Evolutionary conservation across 192 early-diverging fungal genomes (phyloP), one percentile per base, ranked within the genome.

Genomic region (Mortierella hygrophila): DNA sequence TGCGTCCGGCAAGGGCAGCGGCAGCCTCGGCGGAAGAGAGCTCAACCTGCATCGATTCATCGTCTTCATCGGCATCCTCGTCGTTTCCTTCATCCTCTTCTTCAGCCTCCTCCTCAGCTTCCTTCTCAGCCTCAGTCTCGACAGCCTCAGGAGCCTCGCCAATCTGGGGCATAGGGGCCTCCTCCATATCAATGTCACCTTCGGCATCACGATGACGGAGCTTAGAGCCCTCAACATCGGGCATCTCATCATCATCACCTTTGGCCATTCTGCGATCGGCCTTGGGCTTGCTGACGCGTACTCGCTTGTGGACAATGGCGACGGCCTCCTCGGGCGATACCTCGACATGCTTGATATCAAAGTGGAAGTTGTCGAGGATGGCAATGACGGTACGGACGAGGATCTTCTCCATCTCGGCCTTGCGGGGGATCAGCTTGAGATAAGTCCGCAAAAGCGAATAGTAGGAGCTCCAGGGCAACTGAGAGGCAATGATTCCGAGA

Each of bases 321-420:
- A 84, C 65, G 78, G 82, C 70, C 35, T 80, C 73, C 69, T 92
- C 91, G 13, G 81, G 75, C 26, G 85, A 81, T 9, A 94, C 90
- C 21, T 93, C 81, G 20, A 94, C 90, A 38, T 90, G 76, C 41
- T 93, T 90, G 46, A 97, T 83, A 74, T 97, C 94, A 90, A 98
- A 99, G 87, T 99, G 97, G 92, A 99, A 99, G 60, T 89, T 92
- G 72, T 99, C 97, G 76, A 99, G 79, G 41, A 99, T 89, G 8
- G 93, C 89, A 75, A 96, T 93, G 15, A 98, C 90, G 11, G 95
- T 88, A n/a, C 97, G 91, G 68, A 97, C 94, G 69, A 97, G 88
- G 8, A 95, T 91, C 88, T 97, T 97, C 81, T 98, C 97, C 70
- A 96, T 89, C 40, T 92, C 90, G 15, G 94, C 90, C 68, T 93